A percentile compares a stretch with the other conserved stretches of the same genome.
Evolutionary conservation across 2,329 filamentous ascomycete genomes (phyloP).

Genomic region (Diaporthe caulivora): DNA sequence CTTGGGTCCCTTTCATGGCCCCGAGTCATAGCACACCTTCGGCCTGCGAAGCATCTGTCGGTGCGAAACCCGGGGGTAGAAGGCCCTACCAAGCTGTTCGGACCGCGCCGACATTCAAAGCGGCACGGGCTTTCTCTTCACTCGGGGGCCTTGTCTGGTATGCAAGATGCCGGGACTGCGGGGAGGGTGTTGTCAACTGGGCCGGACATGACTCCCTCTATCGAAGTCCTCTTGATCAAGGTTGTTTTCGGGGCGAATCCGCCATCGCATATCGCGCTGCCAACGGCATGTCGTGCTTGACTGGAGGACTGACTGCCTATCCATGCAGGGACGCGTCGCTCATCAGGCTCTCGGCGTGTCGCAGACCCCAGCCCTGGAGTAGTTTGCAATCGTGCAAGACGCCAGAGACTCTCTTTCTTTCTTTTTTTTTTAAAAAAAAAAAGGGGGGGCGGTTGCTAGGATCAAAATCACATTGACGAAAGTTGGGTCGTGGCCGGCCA

Average conservation of each 20-base stretch:
- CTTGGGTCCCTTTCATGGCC: neutral
- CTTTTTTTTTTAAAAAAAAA: too few species aligned
- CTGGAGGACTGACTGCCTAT: neutral
- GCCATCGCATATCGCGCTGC: neutral
- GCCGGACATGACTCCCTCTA: neutral
- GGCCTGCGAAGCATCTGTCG: neutral
- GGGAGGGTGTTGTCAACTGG: neutral
- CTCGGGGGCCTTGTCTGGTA: neutral
- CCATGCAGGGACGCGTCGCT: neutral
- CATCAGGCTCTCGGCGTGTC: neutral
- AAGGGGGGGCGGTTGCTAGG: neutral
- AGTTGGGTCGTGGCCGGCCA: neutral
- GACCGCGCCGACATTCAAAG: neutral
- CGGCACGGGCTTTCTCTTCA: neutral
- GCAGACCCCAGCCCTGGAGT: neutral
- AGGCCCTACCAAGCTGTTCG: neutral
- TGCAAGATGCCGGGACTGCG: neutral
- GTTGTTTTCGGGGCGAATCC: neutral
- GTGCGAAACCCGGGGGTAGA: neutral
- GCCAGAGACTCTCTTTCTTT: too few species aligned
- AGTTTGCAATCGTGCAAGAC: neutral
- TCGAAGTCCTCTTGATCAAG: neutral
- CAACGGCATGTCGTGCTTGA: too few species aligned
- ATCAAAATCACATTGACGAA: neutral
- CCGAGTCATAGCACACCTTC: constrained; percentile 13